Percentiles rank a stretch among this genome's conserved stretches.
phyloP scores from a whole-genome alignment of 2,329 filamentous ascomycete genomes.

The Monilinia polystroma region DNA sequence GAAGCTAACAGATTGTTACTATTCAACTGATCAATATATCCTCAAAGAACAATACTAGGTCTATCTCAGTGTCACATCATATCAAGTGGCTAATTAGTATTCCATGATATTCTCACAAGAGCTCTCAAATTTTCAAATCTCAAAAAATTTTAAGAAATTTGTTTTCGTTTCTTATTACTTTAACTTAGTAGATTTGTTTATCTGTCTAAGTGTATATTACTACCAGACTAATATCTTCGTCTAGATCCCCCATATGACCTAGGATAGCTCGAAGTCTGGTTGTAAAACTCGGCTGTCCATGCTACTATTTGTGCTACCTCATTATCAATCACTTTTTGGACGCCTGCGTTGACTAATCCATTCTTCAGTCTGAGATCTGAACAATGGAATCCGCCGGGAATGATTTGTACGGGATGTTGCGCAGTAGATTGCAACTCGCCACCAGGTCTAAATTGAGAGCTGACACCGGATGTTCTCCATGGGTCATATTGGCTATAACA shows the following conservation, averaged over 20 bases:
- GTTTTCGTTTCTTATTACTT: conserved; percentile 10
- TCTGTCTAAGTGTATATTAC: not conserved
- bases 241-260: not conserved
- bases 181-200: not conserved
- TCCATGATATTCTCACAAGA: not conserved
- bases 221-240: conserved; percentile 15
- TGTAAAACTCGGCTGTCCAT: conserved; percentile 53
- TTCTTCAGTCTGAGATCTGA: conserved; percentile 52
- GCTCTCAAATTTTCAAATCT: not conserved
- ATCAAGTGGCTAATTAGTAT: not conserved
- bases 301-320: conserved; percentile 50
- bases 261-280: not conserved
- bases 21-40: no score
- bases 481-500: conserved; percentile 52
- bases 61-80: not conserved
- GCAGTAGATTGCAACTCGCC: conserved; percentile 51
- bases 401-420: conserved; percentile 51
- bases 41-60: not conserved
- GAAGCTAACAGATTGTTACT: no score
- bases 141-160: not conserved
- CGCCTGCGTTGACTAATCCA: conserved; percentile 47
- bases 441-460: conserved; percentile 52
- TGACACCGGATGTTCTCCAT: conserved; percentile 56
- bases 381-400: conserved; percentile 56
- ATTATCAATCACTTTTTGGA: conserved; percentile 50